Evolutionary conservation across 108 stramenopile species (phyloP).

Genomic region (Nitzschia putrida): DNA sequence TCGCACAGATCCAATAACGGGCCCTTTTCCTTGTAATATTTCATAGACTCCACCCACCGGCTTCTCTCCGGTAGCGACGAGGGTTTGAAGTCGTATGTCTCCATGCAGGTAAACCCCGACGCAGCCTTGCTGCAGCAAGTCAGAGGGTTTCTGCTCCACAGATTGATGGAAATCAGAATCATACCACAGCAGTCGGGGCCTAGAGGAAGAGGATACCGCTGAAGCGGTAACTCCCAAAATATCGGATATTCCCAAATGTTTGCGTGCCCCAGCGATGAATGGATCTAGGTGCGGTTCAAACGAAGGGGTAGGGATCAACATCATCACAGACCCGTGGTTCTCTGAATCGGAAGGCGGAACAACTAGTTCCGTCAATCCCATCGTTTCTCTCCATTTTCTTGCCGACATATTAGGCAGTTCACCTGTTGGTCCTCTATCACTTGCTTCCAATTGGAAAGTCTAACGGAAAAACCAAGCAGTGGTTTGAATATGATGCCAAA

Average conservation of each 20-base stretch:
- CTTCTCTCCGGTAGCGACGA: slow-evolving; percentile 84
- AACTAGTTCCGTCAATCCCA: too few species aligned
- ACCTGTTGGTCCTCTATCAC: too few species aligned
- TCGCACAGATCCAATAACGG: slow-evolving; percentile 42
- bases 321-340: too few species aligned
- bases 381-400: too few species aligned
- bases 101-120: slow-evolving; percentile 72
- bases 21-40: slow-evolving; percentile 41
- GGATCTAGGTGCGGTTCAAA: too few species aligned
- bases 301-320: too few species aligned
- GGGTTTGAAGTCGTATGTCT: slow-evolving; percentile 64
- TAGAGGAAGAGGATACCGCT: slow-evolving; percentile 67
- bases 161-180: slow-evolving; percentile 16
- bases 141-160: not conserved
- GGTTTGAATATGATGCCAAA: slow-evolving; percentile 4
- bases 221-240: slow-evolving; percentile 80
- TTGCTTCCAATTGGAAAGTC: slow-evolving; percentile 54
- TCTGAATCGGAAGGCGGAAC: too few species aligned
- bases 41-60: slow-evolving; percentile 83
- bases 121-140: slow-evolving; percentile 63
- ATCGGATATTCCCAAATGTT: not conserved
- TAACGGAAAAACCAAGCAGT: not conserved
- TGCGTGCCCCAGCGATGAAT: too few species aligned
- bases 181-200: slow-evolving; percentile 71
- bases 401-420: too few species aligned